Conservation (phyloP, 345 rosid species). For the Dipteronia dyeriana region DNA sequence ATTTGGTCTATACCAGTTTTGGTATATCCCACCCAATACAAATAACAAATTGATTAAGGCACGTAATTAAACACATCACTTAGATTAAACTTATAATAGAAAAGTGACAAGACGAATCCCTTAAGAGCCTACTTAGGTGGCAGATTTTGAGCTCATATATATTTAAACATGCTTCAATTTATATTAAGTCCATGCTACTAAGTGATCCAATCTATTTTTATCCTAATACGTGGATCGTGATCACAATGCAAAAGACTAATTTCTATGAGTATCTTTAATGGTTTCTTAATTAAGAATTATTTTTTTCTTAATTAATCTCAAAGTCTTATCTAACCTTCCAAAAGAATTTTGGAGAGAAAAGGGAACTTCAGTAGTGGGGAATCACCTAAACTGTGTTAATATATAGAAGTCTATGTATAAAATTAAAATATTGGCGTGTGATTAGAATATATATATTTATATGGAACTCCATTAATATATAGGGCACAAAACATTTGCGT, state of each 20-base stretch:
- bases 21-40: background rate
- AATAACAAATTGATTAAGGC: background rate
- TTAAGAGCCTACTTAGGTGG: too few relatives aligned
- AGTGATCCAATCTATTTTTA: too few relatives aligned
- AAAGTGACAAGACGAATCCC: background rate
- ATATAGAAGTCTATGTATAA: too few relatives aligned
- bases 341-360: conserved; percentile 18
- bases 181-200: too few relatives aligned
- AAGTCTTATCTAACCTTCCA: conserved; percentile 7
- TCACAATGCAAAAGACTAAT: background rate
- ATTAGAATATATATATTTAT: conserved; percentile 35
- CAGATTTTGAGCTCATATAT: too few relatives aligned
- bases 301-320: conserved; percentile 10
- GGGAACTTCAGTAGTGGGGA: conserved; percentile 36
- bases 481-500: conserved; percentile 28
- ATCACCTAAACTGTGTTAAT: conserved; percentile 38
- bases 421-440: background rate
- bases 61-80: background rate
- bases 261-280: too few relatives aligned
- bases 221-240: background rate
- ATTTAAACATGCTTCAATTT: too few relatives aligned
- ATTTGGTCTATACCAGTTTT: background rate
- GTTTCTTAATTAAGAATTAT: too few relatives aligned
- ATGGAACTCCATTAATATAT: conserved; percentile 19
- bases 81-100: background rate